Conservation (phyloP, 805 yeast genomes). For the Ogataea naganishii region DNA sequence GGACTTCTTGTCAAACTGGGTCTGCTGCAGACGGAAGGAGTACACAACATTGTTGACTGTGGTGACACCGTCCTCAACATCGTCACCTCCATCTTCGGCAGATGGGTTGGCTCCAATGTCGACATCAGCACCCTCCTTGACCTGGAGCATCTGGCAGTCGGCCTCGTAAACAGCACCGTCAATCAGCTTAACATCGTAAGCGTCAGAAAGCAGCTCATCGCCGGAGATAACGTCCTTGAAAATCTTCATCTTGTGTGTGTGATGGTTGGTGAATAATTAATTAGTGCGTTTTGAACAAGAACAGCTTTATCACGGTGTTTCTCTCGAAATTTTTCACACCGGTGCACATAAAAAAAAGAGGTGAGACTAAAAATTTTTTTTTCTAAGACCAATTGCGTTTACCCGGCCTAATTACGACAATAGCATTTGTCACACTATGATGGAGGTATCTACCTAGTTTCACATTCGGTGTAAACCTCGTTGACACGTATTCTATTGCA, state of each 20-base stretch:
- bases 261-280: slow-evolving; percentile 1
- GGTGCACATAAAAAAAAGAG: too few species aligned
- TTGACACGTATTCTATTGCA: slow-evolving; percentile 1
- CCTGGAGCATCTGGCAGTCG: slow-evolving; percentile 86
- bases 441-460: neutral
- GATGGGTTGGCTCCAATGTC: slow-evolving; percentile 99
- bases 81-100: slow-evolving; percentile 87
- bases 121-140: slow-evolving; percentile 78
- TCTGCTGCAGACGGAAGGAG: slow-evolving; percentile 97
- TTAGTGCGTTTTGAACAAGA: slow-evolving; percentile 1
- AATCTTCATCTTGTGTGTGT: slow-evolving; percentile 25
- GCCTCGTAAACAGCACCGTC: slow-evolving; percentile 94
- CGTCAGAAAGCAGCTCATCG: slow-evolving; percentile 96
- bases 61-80: slow-evolving; percentile 74
- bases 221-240: slow-evolving; percentile 78
- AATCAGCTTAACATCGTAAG: slow-evolving; percentile 83
- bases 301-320: too few species aligned
- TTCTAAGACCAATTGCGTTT: neutral
- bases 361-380: neutral
- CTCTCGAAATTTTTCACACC: too few species aligned
- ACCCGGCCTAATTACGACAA: too few species aligned
- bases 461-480: neutral
- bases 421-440: too few species aligned
- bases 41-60: slow-evolving; percentile 96
- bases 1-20: slow-evolving; percentile 96